Base-by-base conservation (phyloP, 225 moss, liverwort and hornwort genomes). In the Polytrichum formosum region DNA sequence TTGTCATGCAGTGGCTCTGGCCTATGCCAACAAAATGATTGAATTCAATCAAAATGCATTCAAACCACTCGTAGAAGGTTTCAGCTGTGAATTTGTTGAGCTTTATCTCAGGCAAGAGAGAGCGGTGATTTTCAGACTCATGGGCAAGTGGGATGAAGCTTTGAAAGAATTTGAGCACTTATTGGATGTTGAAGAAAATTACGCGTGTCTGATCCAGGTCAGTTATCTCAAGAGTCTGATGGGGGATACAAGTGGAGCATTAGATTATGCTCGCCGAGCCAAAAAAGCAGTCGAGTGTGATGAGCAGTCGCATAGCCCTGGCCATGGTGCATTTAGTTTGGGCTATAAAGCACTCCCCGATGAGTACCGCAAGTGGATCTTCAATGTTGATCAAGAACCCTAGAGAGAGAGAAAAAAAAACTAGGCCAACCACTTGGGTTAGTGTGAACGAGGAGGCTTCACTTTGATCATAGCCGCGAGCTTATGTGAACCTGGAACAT, bases 101-200 rank as follows among this genome's bases (percentile, higher is more conserved):
- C 46, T 46, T 46, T 46, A 46, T 16, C 46, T 46, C 46, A 46
- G 16, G 20, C 58, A 58, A 58, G 74, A 74, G 67, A 63, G 74
- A 68, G 68, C 68, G 6, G 63, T 75, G 62, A 55, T 75, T 55
- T 23, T 55, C 29, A 62, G 74, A 31, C 74, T 75, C 22, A 74
- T 74, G 68, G 28, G 68, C 62, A 55, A 68, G 18, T 62, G 54
- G 29, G 68, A 68, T 28, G 55, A 75, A 31, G 67, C 77, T 37
- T 5, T 35, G 0, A 27, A 33, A 28, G 30, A 33, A 56, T 63
- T 77, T 26, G 65, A 72, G 31, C 26, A n/a, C 20, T n/a, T 55
- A 35, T 28, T 54, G 30, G 23, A 6, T 6, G n/a, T 9, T 22
- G 56, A 68, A 5, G 54, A 21, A 27, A 4, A 58, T 21, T 20